These are phyloP conservation scores for Fusarium coicis DNA, from an alignment of 2,329 filamentous ascomycete species.

Conservation along the genomic window DNA sequence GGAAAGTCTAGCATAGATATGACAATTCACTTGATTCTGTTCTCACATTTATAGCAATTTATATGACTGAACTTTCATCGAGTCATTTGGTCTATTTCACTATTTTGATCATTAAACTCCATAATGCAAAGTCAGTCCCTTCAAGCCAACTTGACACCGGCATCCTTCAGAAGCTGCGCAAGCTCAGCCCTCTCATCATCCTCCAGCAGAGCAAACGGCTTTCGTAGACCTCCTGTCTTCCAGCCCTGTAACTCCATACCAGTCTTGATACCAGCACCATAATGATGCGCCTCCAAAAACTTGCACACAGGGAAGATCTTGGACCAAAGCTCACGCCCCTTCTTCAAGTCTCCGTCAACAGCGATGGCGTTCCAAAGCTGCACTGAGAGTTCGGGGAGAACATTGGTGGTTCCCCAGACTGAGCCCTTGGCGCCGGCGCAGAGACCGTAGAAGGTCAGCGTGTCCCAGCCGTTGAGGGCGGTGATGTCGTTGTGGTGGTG, in stretches of 20 bases:
- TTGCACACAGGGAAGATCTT: conserved; percentile 63
- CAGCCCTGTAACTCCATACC: conserved; percentile 59
- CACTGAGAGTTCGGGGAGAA: conserved; percentile 60
- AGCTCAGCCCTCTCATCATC: conserved; percentile 49
- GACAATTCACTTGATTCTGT: neutral
- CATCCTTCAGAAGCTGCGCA: conserved; percentile 50
- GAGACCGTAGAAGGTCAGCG: conserved; percentile 63
- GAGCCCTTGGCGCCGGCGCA: conserved; percentile 60
- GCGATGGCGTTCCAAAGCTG: conserved; percentile 58
- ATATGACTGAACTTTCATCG: too few species aligned
- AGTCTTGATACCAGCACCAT: conserved; percentile 60
- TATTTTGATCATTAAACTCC: conserved; percentile 7
- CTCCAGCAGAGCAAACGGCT: conserved; percentile 56
- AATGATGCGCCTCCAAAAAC: conserved; percentile 60
- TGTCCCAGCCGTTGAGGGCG: conserved; percentile 65
- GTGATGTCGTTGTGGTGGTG: conserved; percentile 53
- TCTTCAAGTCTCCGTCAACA: conserved; percentile 52
- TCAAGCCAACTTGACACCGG: conserved; percentile 48
- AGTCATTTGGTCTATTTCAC: conserved; percentile 1
- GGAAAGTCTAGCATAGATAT: conserved; percentile 12
- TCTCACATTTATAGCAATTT: neutral
- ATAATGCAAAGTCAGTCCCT: neutral
- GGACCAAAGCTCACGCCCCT: conserved; percentile 58
- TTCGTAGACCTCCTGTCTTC: conserved; percentile 59
- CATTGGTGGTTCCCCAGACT: conserved; percentile 62